Percentiles rank a stretch among this genome's conserved stretches.
Evolutionary conservation across 106 monocot species (phyloP).

Genomic region (Narthecium ossifragum): DNA sequence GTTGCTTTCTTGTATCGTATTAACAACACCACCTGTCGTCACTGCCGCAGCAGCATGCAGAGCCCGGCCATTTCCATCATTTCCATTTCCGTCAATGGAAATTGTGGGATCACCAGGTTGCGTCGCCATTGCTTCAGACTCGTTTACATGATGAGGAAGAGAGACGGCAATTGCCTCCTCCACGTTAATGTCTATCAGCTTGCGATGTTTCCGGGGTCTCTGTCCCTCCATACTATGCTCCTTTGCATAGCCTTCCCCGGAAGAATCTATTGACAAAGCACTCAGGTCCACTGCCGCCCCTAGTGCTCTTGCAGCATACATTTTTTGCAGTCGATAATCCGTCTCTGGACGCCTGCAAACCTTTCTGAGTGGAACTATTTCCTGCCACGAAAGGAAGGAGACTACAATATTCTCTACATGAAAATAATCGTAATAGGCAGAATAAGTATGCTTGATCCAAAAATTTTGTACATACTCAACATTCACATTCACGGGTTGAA

Average conservation of each 20-base stretch:
- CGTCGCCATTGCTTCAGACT: no score
- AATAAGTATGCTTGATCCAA: no score
- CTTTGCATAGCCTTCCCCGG: neutral
- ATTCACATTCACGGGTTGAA: no score
- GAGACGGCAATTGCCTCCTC: neutral
- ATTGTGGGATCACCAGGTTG: no score
- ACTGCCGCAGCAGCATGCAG: slow-evolving; percentile 9
- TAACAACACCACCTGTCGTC: neutral
- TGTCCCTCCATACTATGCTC: slow-evolving; percentile 1
- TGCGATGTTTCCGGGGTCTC: slow-evolving; percentile 9
- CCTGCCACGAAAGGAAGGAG: slow-evolving; percentile 17
- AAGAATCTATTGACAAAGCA: slow-evolving; percentile 6
- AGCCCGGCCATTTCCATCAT: no score
- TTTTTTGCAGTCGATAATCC: slow-evolving; percentile 44
- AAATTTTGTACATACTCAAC: no score
- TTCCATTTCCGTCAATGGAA: no score
- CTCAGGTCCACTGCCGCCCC: slow-evolving; percentile 12
- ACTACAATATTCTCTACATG: no score
- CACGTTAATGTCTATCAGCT: slow-evolving; percentile 1
- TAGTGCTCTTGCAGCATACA: slow-evolving; percentile 25
- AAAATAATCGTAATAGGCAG: no score
- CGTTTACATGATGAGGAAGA: no score
- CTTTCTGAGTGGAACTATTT: slow-evolving; percentile 69
- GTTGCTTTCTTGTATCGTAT: slow-evolving; percentile 1
- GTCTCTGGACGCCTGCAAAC: slow-evolving; percentile 65